A percentile compares a stretch with the other conserved stretches of the same genome.
phyloP scores from a whole-genome alignment of 2,329 filamentous ascomycete genomes.

The Colletotrichum incanum region DNA sequence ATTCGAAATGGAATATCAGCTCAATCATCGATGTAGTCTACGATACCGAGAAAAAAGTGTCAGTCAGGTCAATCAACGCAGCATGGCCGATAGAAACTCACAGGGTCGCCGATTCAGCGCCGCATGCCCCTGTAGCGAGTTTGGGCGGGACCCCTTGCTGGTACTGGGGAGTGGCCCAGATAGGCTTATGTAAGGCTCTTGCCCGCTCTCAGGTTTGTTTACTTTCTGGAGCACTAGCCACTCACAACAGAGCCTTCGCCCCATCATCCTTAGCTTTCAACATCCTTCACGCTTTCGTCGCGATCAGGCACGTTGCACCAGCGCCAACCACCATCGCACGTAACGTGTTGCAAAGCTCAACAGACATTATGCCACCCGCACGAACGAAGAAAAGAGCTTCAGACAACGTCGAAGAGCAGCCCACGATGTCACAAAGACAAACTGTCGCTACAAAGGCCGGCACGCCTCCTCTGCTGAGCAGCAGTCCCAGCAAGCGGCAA shows the following conservation, averaged over 20 bases:
- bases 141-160: neutral
- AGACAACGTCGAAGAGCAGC: slow-evolving; percentile 45
- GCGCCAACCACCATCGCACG: slow-evolving; percentile 12
- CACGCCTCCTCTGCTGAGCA: slow-evolving; percentile 58
- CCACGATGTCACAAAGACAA: slow-evolving; percentile 44
- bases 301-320: slow-evolving; percentile 16
- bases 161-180: neutral
- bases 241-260: slow-evolving; percentile 37
- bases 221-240: slow-evolving; percentile 45
- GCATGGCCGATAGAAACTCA: neutral
- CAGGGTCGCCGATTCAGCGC: neutral
- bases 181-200: slow-evolving; percentile 38
- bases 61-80: neutral
- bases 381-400: slow-evolving; percentile 56
- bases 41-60: neutral
- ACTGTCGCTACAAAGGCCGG: slow-evolving; percentile 52
- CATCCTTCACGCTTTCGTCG: slow-evolving; percentile 32
- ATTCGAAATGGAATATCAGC: neutral
- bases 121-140: neutral
- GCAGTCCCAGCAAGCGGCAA: slow-evolving; percentile 76
- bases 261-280: slow-evolving; percentile 15
- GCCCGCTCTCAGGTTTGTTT: slow-evolving; percentile 45
- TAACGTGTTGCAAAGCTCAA: slow-evolving; percentile 53
- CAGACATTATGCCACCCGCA: slow-evolving; percentile 62
- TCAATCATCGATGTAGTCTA: neutral